These are phyloP conservation scores for Solanum chaucha DNA, from an alignment of 257 asterid species.

Conservation along the genomic window DNA sequence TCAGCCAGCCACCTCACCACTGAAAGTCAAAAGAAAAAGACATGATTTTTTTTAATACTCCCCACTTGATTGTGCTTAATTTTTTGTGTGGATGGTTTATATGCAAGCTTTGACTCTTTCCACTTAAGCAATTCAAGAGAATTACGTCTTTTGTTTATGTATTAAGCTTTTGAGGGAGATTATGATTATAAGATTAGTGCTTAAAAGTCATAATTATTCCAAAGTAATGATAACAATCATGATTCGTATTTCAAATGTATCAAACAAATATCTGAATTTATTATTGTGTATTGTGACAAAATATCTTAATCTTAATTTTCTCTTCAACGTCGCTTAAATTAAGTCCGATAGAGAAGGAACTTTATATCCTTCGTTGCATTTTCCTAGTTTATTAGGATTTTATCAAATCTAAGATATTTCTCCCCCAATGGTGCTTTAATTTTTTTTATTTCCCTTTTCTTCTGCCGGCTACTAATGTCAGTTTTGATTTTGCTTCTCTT, in stretches of 20 bases:
- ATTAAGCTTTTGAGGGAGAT: constrained; percentile 8
- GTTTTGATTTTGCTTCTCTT: not conserved
- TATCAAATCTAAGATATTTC: too few relatives aligned
- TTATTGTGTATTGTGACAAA: not conserved
- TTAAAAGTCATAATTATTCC: not conserved
- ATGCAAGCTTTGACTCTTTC: constrained; percentile 23
- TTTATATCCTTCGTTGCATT: not conserved
- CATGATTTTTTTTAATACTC: not conserved
- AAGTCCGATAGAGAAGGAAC: not conserved
- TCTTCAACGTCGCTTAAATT: too few relatives aligned
- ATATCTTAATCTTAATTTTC: not conserved
- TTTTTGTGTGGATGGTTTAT: constrained; percentile 26
- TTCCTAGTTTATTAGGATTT: not conserved
- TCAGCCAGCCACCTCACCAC: not conserved
- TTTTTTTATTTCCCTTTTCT: not conserved
- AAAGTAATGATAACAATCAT: not conserved
- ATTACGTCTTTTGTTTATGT: constrained; percentile 17
- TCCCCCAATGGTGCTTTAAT: not conserved
- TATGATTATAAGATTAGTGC: not conserved
- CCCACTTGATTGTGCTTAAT: constrained; percentile 12
- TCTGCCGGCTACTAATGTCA: not conserved
- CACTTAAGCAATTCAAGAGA: constrained; percentile 25
- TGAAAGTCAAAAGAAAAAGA: not conserved
- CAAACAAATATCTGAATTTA: not conserved
- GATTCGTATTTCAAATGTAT: not conserved